phyloP scores from a whole-genome alignment of 2,329 filamentous ascomycete genomes.

The Colletotrichum brevisporum region DNA sequence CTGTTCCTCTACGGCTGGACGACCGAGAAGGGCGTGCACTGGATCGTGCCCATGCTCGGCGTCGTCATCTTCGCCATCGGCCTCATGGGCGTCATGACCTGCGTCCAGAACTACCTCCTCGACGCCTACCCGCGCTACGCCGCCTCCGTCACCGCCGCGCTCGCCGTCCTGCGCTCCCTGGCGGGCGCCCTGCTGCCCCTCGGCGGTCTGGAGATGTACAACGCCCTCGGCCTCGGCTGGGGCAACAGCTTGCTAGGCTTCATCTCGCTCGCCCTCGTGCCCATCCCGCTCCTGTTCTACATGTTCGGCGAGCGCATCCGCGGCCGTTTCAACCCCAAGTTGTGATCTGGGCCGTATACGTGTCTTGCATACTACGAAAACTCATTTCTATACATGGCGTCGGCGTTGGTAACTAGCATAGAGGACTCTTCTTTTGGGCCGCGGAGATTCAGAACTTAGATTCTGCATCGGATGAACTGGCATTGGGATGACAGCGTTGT shows the following conservation, averaged over 20 bases:
- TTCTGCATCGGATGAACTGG: too few relatives aligned
- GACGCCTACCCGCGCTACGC: conserved; percentile 62
- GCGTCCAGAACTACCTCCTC: conserved; percentile 74
- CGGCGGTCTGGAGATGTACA: conserved; percentile 55
- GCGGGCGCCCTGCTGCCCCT: conserved; percentile 56
- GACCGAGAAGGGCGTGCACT: conserved; percentile 65
- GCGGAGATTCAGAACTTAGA: too few relatives aligned
- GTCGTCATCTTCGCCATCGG: conserved; percentile 55
- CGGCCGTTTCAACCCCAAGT: conserved; percentile 40
- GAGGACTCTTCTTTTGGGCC: too few relatives aligned
- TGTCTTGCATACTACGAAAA: too few relatives aligned
- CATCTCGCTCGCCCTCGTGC: conserved; percentile 53
- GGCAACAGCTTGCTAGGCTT: conserved; percentile 58
- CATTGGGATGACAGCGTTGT: too few relatives aligned
- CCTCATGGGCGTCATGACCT: conserved; percentile 57
- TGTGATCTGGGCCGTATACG: neutral
- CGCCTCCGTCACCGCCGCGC: conserved; percentile 56
- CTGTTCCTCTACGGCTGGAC: conserved; percentile 75
- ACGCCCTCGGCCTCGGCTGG: conserved; percentile 57
- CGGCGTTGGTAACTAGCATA: too few relatives aligned
- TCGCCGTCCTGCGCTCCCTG: conserved; percentile 54
- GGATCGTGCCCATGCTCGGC: conserved; percentile 68
- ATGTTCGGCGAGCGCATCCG: conserved; percentile 54
- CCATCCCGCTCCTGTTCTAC: conserved; percentile 55
- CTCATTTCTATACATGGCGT: too few relatives aligned